A percentile compares a stretch with the other conserved stretches of the same genome.
phyloP scores from a whole-genome alignment of 495 filamentous ascomycete species.

The Amniculicola lignicola region DNA sequence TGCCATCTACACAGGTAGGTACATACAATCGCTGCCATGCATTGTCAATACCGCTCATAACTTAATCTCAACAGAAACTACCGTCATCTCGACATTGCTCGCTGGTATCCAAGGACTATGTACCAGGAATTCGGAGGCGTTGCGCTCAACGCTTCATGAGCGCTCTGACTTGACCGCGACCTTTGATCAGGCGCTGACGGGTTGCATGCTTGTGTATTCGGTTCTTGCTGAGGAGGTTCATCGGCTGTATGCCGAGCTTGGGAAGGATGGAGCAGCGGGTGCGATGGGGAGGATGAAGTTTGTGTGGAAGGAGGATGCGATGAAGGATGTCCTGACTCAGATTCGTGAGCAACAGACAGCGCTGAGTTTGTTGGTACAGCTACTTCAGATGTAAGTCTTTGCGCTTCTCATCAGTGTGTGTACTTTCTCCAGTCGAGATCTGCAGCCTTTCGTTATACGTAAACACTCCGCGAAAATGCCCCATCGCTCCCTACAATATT shows the following conservation, averaged over 20 bases:
- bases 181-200: slow-evolving; percentile 10
- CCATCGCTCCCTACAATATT: not conserved
- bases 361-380: not conserved
- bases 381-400: slow-evolving; percentile 3
- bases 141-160: not conserved
- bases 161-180: not conserved
- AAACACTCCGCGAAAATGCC: no score
- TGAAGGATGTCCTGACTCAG: slow-evolving; percentile 3
- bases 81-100: slow-evolving; percentile 2
- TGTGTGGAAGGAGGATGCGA: slow-evolving; percentile 6
- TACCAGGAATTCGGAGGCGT: slow-evolving; percentile 4
- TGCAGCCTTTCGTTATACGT: no score
- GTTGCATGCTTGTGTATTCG: slow-evolving; percentile 6
- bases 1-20: not conserved
- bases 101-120: not conserved
- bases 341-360: slow-evolving; percentile 6
- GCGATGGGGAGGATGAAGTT: not conserved
- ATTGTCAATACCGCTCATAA: not conserved
- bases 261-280: not conserved
- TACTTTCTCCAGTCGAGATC: no score
- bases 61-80: not conserved
- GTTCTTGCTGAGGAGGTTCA: slow-evolving; percentile 7
- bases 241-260: not conserved
- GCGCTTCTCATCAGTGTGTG: not conserved
- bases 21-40: no score